These are phyloP conservation scores for Blastobotrys persicus DNA, from an alignment of 1,139 yeast species.

Conservation along the genomic window DNA sequence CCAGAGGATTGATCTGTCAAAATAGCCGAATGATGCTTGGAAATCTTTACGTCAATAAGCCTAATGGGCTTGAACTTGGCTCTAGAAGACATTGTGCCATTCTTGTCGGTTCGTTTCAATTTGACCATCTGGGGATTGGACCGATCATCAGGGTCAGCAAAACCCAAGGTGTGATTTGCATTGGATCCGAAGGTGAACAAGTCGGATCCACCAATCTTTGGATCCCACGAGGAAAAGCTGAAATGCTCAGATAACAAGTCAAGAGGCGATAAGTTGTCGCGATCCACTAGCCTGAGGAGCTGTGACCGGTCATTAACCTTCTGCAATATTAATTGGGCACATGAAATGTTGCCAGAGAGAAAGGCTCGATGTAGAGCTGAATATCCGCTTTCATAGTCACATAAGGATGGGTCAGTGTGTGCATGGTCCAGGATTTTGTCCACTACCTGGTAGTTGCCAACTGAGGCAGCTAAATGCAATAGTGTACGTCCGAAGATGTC, in stretches of 20 bases:
- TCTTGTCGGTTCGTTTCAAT: constrained; percentile 20
- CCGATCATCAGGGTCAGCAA: constrained; percentile 65
- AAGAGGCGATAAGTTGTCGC: constrained; percentile 54
- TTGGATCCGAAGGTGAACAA: constrained; percentile 66
- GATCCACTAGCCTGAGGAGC: constrained; percentile 58
- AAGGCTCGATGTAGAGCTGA: constrained; percentile 73
- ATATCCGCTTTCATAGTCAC: constrained; percentile 81
- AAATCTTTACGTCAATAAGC: constrained; percentile 47
- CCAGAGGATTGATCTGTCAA: constrained; percentile 51
- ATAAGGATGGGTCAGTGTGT: constrained; percentile 42
- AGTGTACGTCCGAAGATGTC: constrained; percentile 76
- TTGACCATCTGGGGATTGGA: constrained; percentile 38
- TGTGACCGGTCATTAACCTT: constrained; percentile 29
- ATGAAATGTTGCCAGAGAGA: constrained; percentile 55
- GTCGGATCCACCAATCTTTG: constrained; percentile 47
- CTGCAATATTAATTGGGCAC: constrained; percentile 47
- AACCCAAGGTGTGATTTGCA: constrained; percentile 61
- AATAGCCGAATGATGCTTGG: constrained; percentile 66
- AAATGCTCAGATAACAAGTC: constrained; percentile 33
- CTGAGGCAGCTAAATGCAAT: constrained; percentile 55
- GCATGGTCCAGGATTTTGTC: constrained; percentile 48
- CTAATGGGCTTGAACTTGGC: constrained; percentile 34
- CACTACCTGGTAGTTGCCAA: constrained; percentile 36
- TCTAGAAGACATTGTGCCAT: constrained; percentile 13
- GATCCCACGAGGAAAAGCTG: constrained; percentile 19